Evolutionary conservation across 768 basidiomycete genomes (phyloP), one percentile per base, ranked within the genome.

Genomic region (Imleria badia): DNA sequence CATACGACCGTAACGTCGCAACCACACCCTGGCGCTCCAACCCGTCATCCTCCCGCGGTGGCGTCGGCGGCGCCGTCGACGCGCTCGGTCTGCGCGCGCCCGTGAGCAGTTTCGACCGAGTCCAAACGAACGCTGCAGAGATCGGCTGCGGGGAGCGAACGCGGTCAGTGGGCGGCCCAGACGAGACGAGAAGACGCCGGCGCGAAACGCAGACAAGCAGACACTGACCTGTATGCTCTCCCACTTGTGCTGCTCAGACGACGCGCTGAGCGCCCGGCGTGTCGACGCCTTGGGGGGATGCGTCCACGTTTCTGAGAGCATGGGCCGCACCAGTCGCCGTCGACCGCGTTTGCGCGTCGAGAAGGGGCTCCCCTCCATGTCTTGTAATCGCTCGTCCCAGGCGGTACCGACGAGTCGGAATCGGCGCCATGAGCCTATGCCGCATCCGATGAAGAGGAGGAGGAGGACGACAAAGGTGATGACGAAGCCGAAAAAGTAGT

Each of bases 391-490:
- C 1, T 43, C 51, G n/a, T 66, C 66, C 64, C 65, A 70, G 0
- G 55, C 53, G 0, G 59, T 52, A 23, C 60, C 56, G 13, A 59
- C 8, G 14, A 66, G 45, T 39, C 53, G 55, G 39, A 70, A 63
- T 17, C 80, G 66, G 42, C 79, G 67, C 55, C 82, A 72, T 17
- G 81, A 75, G 45, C 76, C 71, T 15, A 84, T 59, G 9, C 79
- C 81, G 46, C 81, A 82, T 5, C 73, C 77, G 10, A 82, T 68
- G 49, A 83, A 82, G 45, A 83, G 63, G 42, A 83, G 68, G 29
- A 84, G 61, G 44, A 71, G 61, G 26, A 66, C 60, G 58, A 70
- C 59, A 50, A 71, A 71, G 36, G 68, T 70, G 56, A 72, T 57
- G 44, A 72, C 56, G 54, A 71, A 72, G 23, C 69, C 69, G 41